Evolutionary conservation across 495 filamentous ascomycete genomes (phyloP).

Genomic region (Bacidia rubella): DNA sequence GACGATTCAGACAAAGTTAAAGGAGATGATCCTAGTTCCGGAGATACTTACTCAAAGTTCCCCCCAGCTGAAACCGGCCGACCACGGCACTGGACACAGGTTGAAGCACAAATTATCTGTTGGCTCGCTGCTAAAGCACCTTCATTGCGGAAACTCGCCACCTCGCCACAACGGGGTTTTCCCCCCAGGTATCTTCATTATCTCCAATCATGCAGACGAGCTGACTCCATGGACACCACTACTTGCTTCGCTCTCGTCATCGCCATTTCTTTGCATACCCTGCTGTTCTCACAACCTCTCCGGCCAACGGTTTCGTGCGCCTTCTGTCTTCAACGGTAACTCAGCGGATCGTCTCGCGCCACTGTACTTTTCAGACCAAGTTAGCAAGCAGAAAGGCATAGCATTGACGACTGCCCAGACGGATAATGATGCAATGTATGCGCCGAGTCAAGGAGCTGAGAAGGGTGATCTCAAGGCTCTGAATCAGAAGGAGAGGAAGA

Average conservation of each 20-base stretch:
- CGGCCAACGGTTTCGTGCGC: constrained; percentile 58
- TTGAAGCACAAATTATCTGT: constrained; percentile 3
- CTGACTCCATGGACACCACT: constrained; percentile 91
- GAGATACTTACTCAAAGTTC: constrained; percentile 28
- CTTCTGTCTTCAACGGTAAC: constrained; percentile 27
- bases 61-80: neutral
- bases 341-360: constrained; percentile 15
- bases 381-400: constrained; percentile 31
- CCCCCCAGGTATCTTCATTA: constrained; percentile 67
- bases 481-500: constrained; percentile 13
- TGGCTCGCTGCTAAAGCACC: neutral
- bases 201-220: constrained; percentile 94
- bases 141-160: constrained; percentile 3
- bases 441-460: constrained; percentile 17
- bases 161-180: constrained; percentile 56
- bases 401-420: constrained; percentile 26
- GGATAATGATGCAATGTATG: constrained; percentile 13
- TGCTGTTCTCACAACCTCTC: constrained; percentile 86
- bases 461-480: constrained; percentile 34
- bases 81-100: constrained; percentile 7
- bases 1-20: constrained; percentile 40
- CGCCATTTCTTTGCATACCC: constrained; percentile 78
- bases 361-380: constrained; percentile 13
- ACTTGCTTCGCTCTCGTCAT: constrained; percentile 59
- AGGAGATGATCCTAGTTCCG: constrained; percentile 65